Evolutionary conservation across 2,329 filamentous ascomycete genomes (phyloP).

Genomic region (Verticillium tricorpus): DNA sequence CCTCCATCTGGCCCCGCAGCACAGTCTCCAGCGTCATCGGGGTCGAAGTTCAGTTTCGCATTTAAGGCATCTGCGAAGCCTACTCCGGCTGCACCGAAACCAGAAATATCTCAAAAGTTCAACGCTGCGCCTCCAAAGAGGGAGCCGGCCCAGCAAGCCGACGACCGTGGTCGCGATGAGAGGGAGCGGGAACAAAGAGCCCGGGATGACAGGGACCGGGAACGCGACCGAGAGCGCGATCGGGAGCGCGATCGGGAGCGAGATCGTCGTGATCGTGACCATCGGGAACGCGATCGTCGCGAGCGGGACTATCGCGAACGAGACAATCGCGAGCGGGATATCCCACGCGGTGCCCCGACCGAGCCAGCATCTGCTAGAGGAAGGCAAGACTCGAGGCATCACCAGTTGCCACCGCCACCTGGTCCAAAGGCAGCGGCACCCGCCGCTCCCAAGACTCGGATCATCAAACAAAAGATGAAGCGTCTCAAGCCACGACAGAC

Average conservation of each 20-base stretch:
- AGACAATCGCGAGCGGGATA: slow-evolving; percentile 36
- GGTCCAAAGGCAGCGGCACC: slow-evolving; percentile 24
- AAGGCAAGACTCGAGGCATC: slow-evolving; percentile 25
- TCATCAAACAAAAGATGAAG: slow-evolving; percentile 64
- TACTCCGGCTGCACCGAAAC: slow-evolving; percentile 52
- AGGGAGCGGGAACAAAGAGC: slow-evolving; percentile 21
- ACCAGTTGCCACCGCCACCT: slow-evolving; percentile 21
- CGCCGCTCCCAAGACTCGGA: slow-evolving; percentile 50
- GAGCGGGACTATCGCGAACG: slow-evolving; percentile 21
- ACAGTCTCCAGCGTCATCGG: slow-evolving; percentile 48
- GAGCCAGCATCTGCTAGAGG: slow-evolving; percentile 48
- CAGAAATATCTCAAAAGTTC: slow-evolving; percentile 63
- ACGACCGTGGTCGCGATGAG: slow-evolving; percentile 14
- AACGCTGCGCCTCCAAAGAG: slow-evolving; percentile 57
- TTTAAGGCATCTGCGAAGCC: slow-evolving; percentile 72
- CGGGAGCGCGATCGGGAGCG: slow-evolving; percentile 30
- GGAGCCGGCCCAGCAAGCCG: slow-evolving; percentile 27
- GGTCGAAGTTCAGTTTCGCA: slow-evolving; percentile 87
- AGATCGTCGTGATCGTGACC: slow-evolving; percentile 24
- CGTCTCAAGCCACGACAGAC: slow-evolving; percentile 67
- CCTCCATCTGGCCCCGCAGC: slow-evolving; percentile 50
- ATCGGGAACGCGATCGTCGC: slow-evolving; percentile 29
- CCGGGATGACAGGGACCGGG: slow-evolving; percentile 12
- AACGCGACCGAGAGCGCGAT: slow-evolving; percentile 12
- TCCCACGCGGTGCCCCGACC: slow-evolving; percentile 45